These are phyloP conservation scores for Neonectria faginata DNA, from an alignment of 2,329 filamentous ascomycete genomes.

Conservation along the genomic window DNA sequence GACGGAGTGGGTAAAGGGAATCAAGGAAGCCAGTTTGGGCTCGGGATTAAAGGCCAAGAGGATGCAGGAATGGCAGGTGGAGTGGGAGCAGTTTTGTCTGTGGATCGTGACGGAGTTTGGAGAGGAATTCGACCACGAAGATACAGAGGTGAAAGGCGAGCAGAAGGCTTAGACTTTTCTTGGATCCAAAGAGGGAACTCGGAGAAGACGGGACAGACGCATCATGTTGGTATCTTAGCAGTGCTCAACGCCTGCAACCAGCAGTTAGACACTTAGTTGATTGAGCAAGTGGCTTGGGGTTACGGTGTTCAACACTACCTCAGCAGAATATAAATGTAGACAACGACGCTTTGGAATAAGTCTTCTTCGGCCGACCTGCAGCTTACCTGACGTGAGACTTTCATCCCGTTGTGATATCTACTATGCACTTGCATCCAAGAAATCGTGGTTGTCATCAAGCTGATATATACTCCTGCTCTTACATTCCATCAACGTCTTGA, in stretches of 20 bases:
- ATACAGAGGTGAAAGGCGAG: conserved; percentile 11
- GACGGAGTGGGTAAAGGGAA: conserved; percentile 77
- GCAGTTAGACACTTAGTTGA: neutral
- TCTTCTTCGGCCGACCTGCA: neutral
- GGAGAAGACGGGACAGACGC: neutral
- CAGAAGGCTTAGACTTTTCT: neutral
- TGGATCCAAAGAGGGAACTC: neutral
- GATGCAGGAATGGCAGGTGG: conserved; percentile 80
- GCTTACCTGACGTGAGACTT: neutral
- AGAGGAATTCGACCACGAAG: conserved; percentile 66
- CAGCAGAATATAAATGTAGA: conserved; percentile 13
- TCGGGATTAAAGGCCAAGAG: conserved; percentile 76
- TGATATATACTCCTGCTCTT: too few species aligned
- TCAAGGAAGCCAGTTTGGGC: conserved; percentile 80
- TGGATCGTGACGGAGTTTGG: conserved; percentile 87
- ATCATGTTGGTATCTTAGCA: neutral
- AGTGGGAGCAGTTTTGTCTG: conserved; percentile 91
- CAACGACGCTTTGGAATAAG: conserved; percentile 4
- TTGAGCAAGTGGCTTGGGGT: conserved; percentile 4
- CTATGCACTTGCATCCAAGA: neutral
- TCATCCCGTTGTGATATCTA: neutral
- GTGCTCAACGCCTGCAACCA: conserved; percentile 22
- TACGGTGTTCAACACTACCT: conserved; percentile 23
- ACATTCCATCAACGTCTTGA: neutral
- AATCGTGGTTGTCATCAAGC: neutral